Conservation (phyloP, 116 monocot genomes). For the Iris pallida region DNA sequence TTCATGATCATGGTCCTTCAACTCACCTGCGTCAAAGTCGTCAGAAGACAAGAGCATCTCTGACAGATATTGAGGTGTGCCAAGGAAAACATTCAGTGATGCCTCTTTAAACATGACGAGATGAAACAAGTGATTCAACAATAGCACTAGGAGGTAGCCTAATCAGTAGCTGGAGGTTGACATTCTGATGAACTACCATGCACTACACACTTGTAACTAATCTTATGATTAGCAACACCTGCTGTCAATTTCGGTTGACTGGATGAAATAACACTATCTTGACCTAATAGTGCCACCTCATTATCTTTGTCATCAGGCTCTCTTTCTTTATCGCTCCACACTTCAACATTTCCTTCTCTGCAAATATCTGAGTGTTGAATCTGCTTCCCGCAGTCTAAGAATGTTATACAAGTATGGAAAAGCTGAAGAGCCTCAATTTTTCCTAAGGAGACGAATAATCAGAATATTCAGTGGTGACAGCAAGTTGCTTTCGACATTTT, state of each 20-base stretch:
- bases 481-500: too few species aligned
- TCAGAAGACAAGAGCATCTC: constrained; percentile 19
- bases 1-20: constrained; percentile 24
- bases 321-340: neutral
- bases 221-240: neutral
- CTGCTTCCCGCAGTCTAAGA: neutral
- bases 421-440: constrained; percentile 5
- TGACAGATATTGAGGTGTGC: constrained; percentile 37
- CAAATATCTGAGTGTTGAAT: neutral
- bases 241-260: neutral
- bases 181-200: constrained; percentile 2
- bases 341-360: constrained; percentile 5
- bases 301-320: constrained; percentile 6
- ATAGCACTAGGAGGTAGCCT: neutral
- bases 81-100: constrained; percentile 21
- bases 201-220: neutral
- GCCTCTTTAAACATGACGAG: constrained; percentile 9
- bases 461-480: neutral
- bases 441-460: neutral
- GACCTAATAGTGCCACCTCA: neutral
- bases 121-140: neutral
- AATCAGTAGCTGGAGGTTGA: neutral
- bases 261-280: neutral
- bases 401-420: neutral
- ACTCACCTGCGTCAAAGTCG: constrained; percentile 9